A percentile compares a stretch with the other conserved stretches of the same genome.
Evolutionary conservation across 73 alveolate genomes (phyloP).

Genomic region (Paramecium primaurelia): DNA sequence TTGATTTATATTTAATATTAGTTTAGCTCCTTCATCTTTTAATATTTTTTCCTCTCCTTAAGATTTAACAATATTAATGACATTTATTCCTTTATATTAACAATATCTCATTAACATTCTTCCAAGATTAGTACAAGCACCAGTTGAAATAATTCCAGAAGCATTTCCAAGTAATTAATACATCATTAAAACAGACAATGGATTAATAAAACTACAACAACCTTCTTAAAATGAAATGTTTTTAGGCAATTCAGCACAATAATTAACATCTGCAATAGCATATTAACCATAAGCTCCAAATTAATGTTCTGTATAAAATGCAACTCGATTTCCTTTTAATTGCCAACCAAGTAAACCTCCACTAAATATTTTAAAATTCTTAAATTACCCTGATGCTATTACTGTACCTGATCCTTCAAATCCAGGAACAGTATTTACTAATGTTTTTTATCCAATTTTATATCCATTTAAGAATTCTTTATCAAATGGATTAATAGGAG

Average conservation of each 20-base stretch:
- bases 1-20: neutral
- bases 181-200: neutral
- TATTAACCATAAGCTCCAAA: slow-evolving; percentile 13
- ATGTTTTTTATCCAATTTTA: neutral
- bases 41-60: neutral
- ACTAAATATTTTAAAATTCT: neutral
- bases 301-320: neutral
- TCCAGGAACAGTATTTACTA: neutral
- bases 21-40: neutral
- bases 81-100: neutral
- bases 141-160: neutral
- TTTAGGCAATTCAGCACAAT: neutral
- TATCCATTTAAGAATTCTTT: neutral
- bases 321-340: slow-evolving; percentile 26
- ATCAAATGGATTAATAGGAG: neutral
- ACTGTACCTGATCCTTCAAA: slow-evolving; percentile 22
- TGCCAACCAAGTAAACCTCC: neutral
- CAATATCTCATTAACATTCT: slow-evolving; percentile 12
- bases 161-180: neutral
- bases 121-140: neutral
- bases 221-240: neutral
- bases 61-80: neutral
- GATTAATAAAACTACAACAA: neutral
- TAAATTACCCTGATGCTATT: neutral
- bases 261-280: slow-evolving; percentile 1